Base-by-base conservation (phyloP, 345 rosid genomes). In the Citrus mangshanensis region DNA sequence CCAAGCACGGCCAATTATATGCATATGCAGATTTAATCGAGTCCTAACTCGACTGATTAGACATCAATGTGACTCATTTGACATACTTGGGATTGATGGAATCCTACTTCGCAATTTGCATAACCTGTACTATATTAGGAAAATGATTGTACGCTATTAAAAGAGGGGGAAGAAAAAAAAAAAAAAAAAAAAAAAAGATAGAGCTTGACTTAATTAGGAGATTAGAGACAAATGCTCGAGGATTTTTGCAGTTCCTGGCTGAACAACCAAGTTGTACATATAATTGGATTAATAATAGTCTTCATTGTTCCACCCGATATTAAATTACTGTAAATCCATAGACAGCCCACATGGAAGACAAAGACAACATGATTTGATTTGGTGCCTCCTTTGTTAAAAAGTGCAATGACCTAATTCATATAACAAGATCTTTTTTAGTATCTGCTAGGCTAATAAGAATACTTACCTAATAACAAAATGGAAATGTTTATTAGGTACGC, bases 271-370 rank as follows among this genome's bases (percentile, higher is more conserved):
- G 42, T 46, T 8, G 67, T 14, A 54, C 54, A 49, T n/a, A 66
- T 65, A 49, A 66, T 65, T 76, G 78, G 49, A 49, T 51, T 46
- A 75, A 62, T 46, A 75, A 62, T 55, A 14, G 61, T 51, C 16
- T 16, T 30, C 9, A 65, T 12, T 76, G 54, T 67, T 37, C 72
- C 73, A 56, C 30, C 51, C 38, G 12, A 1, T 22, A 13, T 56
- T 37, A 16, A 8, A 77, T 46, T 30, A 62, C 32, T 66, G 70
- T 18, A 68, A 77, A 37, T 54, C 22, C 6, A 35, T 27, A 14
- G 80, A 69, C 68, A 77, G 9, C 30, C 67, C 80, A 77, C 80
- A 69, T 69, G 80, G 80, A 59, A 77, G 68, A 69, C 75, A 68
- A 27, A 40, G 59, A 60, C 74, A 38, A 42, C 49, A 28, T 60